A percentile compares a stretch with the other conserved stretches of the same genome.
Evolutionary conservation across 306 rosid genomes (phyloP).

Genomic region (Acacia confusa): DNA sequence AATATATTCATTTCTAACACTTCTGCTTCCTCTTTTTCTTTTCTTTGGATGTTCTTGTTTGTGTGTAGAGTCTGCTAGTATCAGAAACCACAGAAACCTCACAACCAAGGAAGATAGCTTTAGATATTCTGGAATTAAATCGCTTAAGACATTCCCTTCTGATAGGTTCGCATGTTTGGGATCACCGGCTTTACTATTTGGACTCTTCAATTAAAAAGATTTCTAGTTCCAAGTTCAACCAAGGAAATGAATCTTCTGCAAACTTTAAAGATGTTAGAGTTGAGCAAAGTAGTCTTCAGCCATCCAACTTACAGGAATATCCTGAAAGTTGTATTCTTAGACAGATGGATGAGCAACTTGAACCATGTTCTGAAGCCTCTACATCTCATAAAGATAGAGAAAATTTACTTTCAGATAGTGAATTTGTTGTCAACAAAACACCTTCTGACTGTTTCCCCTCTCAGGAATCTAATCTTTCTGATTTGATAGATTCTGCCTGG

Average conservation of each 20-base stretch:
- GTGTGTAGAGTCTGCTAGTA: slow-evolving; percentile 46
- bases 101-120: slow-evolving; percentile 33
- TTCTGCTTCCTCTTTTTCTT: not conserved
- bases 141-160: slow-evolving; percentile 60
- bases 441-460: slow-evolving; percentile 32
- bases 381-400: slow-evolving; percentile 17
- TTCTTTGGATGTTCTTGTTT: not conserved
- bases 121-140: slow-evolving; percentile 60
- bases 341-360: slow-evolving; percentile 18
- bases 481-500: slow-evolving; percentile 69
- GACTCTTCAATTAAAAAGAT: slow-evolving; percentile 45
- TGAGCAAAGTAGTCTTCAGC: slow-evolving; percentile 29
- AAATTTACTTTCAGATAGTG: slow-evolving; percentile 32
- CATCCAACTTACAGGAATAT: slow-evolving; percentile 30
- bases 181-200: slow-evolving; percentile 51
- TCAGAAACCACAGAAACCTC: slow-evolving; percentile 46
- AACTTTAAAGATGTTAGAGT: slow-evolving; percentile 35
- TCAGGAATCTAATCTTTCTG: slow-evolving; percentile 55
- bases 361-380: slow-evolving; percentile 8
- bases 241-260: slow-evolving; percentile 31
- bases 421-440: slow-evolving; percentile 18
- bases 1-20: slow-evolving; percentile 15
- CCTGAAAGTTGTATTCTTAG: slow-evolving; percentile 29
- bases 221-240: slow-evolving; percentile 35
- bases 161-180: slow-evolving; percentile 65